Evolutionary conservation across 108 stramenopile genomes (phyloP).

Genomic region (Licmophora abbreviata): DNA sequence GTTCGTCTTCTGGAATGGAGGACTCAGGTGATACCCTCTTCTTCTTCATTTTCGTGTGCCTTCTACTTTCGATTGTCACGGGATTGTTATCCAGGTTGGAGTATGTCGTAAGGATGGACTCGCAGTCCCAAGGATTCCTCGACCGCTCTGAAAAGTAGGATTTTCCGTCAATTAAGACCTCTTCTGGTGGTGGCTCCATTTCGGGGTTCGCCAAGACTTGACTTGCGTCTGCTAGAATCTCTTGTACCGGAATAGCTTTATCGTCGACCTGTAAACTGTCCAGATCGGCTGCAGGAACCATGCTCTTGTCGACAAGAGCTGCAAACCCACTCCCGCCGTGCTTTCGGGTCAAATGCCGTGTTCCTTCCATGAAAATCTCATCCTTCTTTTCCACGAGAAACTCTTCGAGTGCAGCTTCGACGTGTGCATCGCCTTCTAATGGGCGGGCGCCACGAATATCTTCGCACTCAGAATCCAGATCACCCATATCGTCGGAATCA

Average conservation of each 20-base stretch:
- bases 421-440: slow-evolving; percentile 66
- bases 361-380: slow-evolving; percentile 71
- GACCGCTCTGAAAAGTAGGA: slow-evolving; percentile 65
- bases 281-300: slow-evolving; percentile 52
- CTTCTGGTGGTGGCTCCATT: slow-evolving; percentile 65
- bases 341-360: slow-evolving; percentile 29
- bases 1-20: slow-evolving; percentile 25
- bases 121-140: slow-evolving; percentile 95
- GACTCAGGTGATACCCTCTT: slow-evolving; percentile 22
- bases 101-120: slow-evolving; percentile 91
- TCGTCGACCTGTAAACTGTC: slow-evolving; percentile 22
- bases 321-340: slow-evolving; percentile 69
- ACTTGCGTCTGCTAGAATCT: slow-evolving; percentile 69
- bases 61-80: slow-evolving; percentile 50
- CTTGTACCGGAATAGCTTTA: slow-evolving; percentile 27
- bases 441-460: slow-evolving; percentile 51
- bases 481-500: slow-evolving; percentile 68
- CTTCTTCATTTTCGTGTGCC: slow-evolving; percentile 29
- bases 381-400: slow-evolving; percentile 72
- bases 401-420: slow-evolving; percentile 80
- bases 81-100: slow-evolving; percentile 97
- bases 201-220: slow-evolving; percentile 59
- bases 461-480: slow-evolving; percentile 68
- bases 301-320: slow-evolving; percentile 57
- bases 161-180: slow-evolving; percentile 82